Evolutionary conservation across 2,329 filamentous ascomycete species (phyloP).

Genomic region (Fusarium sp.): DNA sequence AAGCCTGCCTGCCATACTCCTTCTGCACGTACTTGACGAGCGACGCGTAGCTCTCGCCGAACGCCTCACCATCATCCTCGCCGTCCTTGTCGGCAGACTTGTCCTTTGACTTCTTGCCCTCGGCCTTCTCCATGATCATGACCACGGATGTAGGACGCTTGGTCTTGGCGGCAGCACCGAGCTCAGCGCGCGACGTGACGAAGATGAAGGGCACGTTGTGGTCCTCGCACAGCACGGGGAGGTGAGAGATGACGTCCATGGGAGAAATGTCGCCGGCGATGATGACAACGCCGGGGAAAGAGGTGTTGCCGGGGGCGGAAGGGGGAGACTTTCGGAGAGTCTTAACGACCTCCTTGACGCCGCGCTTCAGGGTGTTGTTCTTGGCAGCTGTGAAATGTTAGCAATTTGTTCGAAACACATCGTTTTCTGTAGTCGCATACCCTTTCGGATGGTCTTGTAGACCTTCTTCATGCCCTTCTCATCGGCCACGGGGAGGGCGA

Average conservation of each 20-base stretch:
- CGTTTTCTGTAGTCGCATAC: slow-evolving; percentile 52
- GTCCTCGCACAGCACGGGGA: slow-evolving; percentile 97
- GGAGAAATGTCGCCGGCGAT: slow-evolving; percentile 98
- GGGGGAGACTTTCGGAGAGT: slow-evolving; percentile 90
- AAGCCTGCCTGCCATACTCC: slow-evolving; percentile 69
- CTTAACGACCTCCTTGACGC: slow-evolving; percentile 99
- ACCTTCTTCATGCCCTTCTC: slow-evolving; percentile 78
- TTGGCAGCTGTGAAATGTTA: slow-evolving; percentile 77
- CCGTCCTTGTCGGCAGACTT: slow-evolving; percentile 59
- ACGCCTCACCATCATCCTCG: slow-evolving; percentile 68
- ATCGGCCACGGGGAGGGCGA: slow-evolving; percentile 83
- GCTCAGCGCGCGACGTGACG: slow-evolving; percentile 89
- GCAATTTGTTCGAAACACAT: slow-evolving; percentile 3
- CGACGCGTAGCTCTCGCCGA: slow-evolving; percentile 72
- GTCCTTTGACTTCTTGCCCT: slow-evolving; percentile 58
- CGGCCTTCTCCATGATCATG: slow-evolving; percentile 77
- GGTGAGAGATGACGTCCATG: slow-evolving; percentile 98
- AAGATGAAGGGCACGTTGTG: slow-evolving; percentile 98
- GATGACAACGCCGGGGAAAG: slow-evolving; percentile 81
- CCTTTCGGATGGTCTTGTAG: slow-evolving; percentile 67
- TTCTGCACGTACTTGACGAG: slow-evolving; percentile 75
- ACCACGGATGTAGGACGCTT: slow-evolving; percentile 97
- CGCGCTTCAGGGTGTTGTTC: slow-evolving; percentile 94
- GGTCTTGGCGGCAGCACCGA: slow-evolving; percentile 92
- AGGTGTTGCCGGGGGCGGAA: slow-evolving; percentile 71